Base-by-base conservation (phyloP, 2,329 filamentous ascomycete species). In the Ophiostoma sp. region DNA sequence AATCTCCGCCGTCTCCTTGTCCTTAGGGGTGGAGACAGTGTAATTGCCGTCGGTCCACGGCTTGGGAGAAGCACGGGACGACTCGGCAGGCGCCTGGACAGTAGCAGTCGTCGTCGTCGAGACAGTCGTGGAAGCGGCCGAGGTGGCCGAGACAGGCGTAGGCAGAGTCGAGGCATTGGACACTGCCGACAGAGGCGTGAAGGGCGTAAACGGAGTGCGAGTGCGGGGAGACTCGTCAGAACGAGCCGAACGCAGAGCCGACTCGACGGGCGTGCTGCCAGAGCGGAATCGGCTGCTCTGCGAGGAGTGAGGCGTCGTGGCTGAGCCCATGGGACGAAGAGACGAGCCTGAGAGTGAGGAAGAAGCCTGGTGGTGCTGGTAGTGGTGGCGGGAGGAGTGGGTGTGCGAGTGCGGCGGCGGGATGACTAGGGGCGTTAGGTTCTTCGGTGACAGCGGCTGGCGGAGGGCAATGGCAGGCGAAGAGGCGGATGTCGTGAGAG, bases 381-480 rank as follows among this genome's bases (percentile, higher is more conserved):
- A 55, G 69, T 39, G 63, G 28, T 63, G 31, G 55, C 69, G 52
- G 12, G 69, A 36, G 2, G 52, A 39, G 39, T 36, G 28, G 6
- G 28, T 4, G 19, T 64, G 66, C n/a, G 61, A 45, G 48, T 66
- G 57, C 33, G 36, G 36, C 31, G 77, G 77, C 11, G 88, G 89
- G 74, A 90, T 90, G 52, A 89, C 84, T 28, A 90, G 83, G 33
- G 88, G 89, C 0, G 88, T 80, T 7, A 90, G 82, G 63, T 83
- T 83, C 79, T 84, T 89, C 22, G 87, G 87, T 12, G 87, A 88
- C 50, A 84, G 79, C n/a, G 83, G 85, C 71, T 81, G 81, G 57
- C 68, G 72, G 22, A 31, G 22, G 12, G 68, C 12, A n/a, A n/a
- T 63, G 42, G 25, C 7, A n/a, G 63, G 64, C 39, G 63, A 68